These are phyloP conservation scores for Penicillium sp. DNA, from an alignment of 2,329 filamentous ascomycete genomes.

Conservation along the genomic window DNA sequence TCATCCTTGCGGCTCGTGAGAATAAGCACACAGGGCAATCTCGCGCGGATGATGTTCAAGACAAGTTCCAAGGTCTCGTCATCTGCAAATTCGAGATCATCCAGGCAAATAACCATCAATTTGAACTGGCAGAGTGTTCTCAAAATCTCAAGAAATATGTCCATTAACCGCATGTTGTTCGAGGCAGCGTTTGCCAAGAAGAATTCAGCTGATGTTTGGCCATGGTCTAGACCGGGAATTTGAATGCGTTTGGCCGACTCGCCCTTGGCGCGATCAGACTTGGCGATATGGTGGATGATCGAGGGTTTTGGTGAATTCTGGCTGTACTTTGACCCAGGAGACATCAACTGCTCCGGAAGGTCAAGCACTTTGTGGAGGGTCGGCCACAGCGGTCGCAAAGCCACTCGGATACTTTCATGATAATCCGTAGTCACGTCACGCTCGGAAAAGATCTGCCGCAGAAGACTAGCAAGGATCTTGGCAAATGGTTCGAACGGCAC, in stretches of 20 bases:
- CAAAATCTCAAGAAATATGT: conserved; percentile 83
- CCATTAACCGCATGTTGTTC: conserved; percentile 72
- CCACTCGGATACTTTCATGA: conserved; percentile 59
- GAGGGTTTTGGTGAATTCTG: conserved; percentile 33
- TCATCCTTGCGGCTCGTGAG: conserved; percentile 74
- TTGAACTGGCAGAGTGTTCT: conserved; percentile 79
- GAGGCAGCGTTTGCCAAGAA: conserved; percentile 42
- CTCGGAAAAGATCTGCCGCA: conserved; percentile 67
- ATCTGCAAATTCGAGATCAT: conserved; percentile 90
- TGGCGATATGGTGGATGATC: conserved; percentile 34
- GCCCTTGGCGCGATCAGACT: conserved; percentile 32
- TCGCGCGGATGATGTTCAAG: conserved; percentile 73
- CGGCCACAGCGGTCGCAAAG: conserved; percentile 60
- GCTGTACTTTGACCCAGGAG: conserved; percentile 40
- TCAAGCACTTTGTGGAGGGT: conserved; percentile 60
- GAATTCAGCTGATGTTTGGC: conserved; percentile 42
- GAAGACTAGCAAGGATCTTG: conserved; percentile 61
- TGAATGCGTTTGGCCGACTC: conserved; percentile 34
- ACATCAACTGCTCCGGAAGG: conserved; percentile 66
- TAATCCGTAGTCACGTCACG: conserved; percentile 63
- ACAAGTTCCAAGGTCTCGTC: conserved; percentile 84
- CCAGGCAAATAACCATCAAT: conserved; percentile 83
- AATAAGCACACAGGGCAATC: conserved; percentile 79
- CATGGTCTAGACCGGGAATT: conserved; percentile 39
- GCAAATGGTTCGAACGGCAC: conserved; percentile 65